Evolutionary conservation across 2,329 filamentous ascomycete genomes (phyloP).

Genomic region (Stenocarpella maydis): DNA sequence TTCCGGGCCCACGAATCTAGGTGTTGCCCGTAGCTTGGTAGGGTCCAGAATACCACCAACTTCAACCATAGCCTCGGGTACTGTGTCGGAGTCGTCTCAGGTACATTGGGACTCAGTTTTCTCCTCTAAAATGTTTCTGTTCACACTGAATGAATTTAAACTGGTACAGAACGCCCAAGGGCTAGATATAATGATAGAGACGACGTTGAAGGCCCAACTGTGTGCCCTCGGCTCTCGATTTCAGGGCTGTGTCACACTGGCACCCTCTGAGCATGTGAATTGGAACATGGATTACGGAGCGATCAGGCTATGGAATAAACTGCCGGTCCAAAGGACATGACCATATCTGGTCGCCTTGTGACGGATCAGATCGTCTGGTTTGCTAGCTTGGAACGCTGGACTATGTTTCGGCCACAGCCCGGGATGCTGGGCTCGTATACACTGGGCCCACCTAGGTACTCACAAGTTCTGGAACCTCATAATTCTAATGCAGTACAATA

Average conservation of each 20-base stretch:
- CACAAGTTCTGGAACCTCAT: constrained; percentile 49
- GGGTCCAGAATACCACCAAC: constrained; percentile 46
- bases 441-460: constrained; percentile 59
- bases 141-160: constrained; percentile 58
- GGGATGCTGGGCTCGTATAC: constrained; percentile 62
- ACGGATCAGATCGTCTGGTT: constrained; percentile 56
- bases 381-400: constrained; percentile 52
- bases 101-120: constrained; percentile 38
- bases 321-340: constrained; percentile 56
- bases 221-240: constrained; percentile 53
- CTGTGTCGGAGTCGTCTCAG: constrained; percentile 47
- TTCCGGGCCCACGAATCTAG: neutral
- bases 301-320: constrained; percentile 57
- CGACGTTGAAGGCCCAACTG: constrained; percentile 38
- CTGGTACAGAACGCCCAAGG: constrained; percentile 53
- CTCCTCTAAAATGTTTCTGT: constrained; percentile 61
- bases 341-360: constrained; percentile 55
- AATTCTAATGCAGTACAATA: constrained; percentile 34
- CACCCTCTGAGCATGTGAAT: constrained; percentile 51
- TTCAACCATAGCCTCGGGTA: constrained; percentile 46
- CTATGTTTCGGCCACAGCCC: too few species aligned
- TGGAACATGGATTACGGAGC: constrained; percentile 58
- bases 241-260: constrained; percentile 51
- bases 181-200: constrained; percentile 40
- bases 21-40: constrained; percentile 39